phyloP scores from a whole-genome alignment of 257 asterid genomes.

The Henckelia pumila region DNA sequence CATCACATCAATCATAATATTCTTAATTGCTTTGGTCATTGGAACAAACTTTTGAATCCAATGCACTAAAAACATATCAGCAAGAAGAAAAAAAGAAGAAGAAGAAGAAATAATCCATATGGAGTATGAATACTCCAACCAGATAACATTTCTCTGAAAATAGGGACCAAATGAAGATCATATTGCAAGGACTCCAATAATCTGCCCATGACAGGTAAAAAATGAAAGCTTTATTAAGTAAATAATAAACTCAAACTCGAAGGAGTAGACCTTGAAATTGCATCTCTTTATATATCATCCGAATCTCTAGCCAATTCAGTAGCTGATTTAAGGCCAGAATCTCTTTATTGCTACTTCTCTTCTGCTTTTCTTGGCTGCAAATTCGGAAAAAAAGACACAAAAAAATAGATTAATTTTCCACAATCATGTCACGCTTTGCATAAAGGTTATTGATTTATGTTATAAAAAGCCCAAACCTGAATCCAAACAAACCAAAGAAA shows the following conservation, averaged over 20 bases:
- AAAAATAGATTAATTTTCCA: neutral
- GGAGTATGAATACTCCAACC: neutral
- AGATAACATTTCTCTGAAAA: neutral
- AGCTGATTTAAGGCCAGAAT: constrained; percentile 16
- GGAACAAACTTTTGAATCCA: neutral
- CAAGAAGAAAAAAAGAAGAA: neutral
- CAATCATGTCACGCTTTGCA: neutral
- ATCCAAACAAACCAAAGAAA: no score
- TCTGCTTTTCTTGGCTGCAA: constrained; percentile 75
- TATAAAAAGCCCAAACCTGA: neutral
- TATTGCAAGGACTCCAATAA: neutral
- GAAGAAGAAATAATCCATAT: neutral
- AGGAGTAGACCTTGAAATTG: neutral
- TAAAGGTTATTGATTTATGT: neutral
- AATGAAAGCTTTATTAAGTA: constrained; percentile 5
- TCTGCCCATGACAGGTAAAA: neutral
- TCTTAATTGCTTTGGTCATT: neutral
- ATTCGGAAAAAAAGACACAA: neutral
- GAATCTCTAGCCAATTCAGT: constrained; percentile 13
- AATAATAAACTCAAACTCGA: neutral
- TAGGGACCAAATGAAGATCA: no score
- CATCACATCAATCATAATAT: neutral
- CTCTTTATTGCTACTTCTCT: constrained; percentile 45
- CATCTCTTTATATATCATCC: constrained; percentile 3
- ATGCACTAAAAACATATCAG: neutral